Evolutionary conservation across 1,284 basidiomycete species (phyloP).

Genomic region (Gymnopus androsaceus): DNA sequence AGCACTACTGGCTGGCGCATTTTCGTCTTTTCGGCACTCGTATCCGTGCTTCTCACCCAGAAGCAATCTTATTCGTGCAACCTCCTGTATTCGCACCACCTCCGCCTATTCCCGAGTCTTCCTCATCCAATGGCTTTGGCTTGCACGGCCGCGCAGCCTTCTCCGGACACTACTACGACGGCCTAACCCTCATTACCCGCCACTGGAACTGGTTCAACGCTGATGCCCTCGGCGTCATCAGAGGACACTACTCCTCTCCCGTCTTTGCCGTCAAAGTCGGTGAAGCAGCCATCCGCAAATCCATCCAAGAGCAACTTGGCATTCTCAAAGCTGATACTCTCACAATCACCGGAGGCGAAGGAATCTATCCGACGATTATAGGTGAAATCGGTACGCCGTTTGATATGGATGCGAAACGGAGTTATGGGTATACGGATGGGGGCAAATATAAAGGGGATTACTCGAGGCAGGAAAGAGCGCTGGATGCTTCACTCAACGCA

Average conservation of each 20-base stretch:
- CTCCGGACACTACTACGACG: conserved; percentile 94
- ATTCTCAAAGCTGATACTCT: conserved; percentile 75
- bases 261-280: conserved; percentile 77
- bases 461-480: conserved; percentile 76
- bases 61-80: conserved; percentile 89
- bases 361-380: conserved; percentile 87
- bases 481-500: conserved; percentile 91
- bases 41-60: conserved; percentile 76
- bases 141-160: conserved; percentile 77
- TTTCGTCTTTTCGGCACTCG: conserved; percentile 65
- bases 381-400: conserved; percentile 96
- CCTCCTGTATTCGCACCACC: conserved; percentile 90
- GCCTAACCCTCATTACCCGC: conserved; percentile 79
- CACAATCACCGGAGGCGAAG: no score
- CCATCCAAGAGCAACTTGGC: conserved; percentile 82
- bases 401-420: conserved; percentile 83
- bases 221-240: conserved; percentile 87
- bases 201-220: conserved; percentile 99
- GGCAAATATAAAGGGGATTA: conserved; percentile 83
- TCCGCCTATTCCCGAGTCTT: conserved; percentile 60
- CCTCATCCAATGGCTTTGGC: no score
- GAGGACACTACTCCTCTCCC: conserved; percentile 83
- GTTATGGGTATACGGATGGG: conserved; percentile 82
- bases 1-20: conserved; percentile 85
- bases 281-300: conserved; percentile 79